A percentile compares a stretch with the other conserved stretches of the same genome.
These are phyloP conservation scores for Cyclostephanos tholiformis DNA, from an alignment of 108 stramenopile species.

Conservation along the genomic window DNA sequence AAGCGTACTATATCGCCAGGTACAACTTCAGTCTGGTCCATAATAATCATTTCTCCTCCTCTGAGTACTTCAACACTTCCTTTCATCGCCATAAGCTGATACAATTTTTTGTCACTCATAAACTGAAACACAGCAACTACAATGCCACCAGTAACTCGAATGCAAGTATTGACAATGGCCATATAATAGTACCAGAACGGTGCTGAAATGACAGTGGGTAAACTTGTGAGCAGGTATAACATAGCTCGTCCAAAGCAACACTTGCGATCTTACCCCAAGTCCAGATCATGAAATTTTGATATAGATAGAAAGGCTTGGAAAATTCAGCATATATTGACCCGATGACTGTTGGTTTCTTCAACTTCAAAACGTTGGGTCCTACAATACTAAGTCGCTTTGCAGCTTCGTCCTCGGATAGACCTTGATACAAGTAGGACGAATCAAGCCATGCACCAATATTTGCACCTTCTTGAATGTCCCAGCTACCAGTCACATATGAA, in stretches of 20 bases:
- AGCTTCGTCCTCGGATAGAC: slow-evolving; percentile 49
- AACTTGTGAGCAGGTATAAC: neutral
- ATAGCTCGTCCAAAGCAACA: neutral
- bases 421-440: slow-evolving; percentile 22
- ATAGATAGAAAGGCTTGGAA: slow-evolving; percentile 63
- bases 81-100: too few species aligned
- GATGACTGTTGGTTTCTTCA: slow-evolving; percentile 52
- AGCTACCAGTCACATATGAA: slow-evolving; percentile 40
- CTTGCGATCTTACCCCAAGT: slow-evolving; percentile 18
- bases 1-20: slow-evolving; percentile 60
- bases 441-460: slow-evolving; percentile 43
- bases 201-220: neutral
- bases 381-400: slow-evolving; percentile 31
- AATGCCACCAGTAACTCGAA: slow-evolving; percentile 52
- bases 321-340: slow-evolving; percentile 51
- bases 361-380: slow-evolving; percentile 55
- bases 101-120: slow-evolving; percentile 43
- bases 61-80: slow-evolving; percentile 58
- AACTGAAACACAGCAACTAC: slow-evolving; percentile 55
- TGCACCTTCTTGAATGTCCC: slow-evolving; percentile 18
- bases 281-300: slow-evolving; percentile 74
- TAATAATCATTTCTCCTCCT: slow-evolving; percentile 39
- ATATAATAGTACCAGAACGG: slow-evolving; percentile 60
- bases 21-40: slow-evolving; percentile 56
- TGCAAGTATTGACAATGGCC: slow-evolving; percentile 47